These are phyloP conservation scores for Diutina rugosa DNA, from an alignment of 1,139 yeast species.

Conservation along the genomic window DNA sequence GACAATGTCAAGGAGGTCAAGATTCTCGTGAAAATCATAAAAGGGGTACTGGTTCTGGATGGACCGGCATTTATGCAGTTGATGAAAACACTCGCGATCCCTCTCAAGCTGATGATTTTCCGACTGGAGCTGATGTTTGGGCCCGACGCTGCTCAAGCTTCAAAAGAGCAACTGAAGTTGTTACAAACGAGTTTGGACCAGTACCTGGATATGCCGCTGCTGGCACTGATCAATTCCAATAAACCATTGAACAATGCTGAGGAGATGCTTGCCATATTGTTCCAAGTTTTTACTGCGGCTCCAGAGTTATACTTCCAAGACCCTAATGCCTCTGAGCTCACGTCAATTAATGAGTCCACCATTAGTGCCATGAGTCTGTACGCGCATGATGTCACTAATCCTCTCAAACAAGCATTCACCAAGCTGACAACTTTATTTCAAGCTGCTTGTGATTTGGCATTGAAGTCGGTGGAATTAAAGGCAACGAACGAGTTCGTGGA, in stretches of 20 bases:
- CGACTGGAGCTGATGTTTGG: neutral
- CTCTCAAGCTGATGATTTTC: slow-evolving; percentile 1
- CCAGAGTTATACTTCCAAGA: slow-evolving; percentile 16
- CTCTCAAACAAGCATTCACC: neutral
- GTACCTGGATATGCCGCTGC: slow-evolving; percentile 1
- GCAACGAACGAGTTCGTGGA: neutral
- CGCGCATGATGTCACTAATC: slow-evolving; percentile 11
- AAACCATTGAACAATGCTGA: slow-evolving; percentile 10
- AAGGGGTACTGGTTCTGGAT: slow-evolving; percentile 20
- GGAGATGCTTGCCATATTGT: slow-evolving; percentile 23
- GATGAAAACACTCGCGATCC: slow-evolving; percentile 11
- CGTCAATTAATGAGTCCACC: neutral
- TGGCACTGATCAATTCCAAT: neutral
- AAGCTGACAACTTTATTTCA: slow-evolving; percentile 13
- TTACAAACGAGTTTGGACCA: neutral
- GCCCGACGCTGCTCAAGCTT: neutral
- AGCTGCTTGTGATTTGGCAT: slow-evolving; percentile 22
- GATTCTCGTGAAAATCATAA: slow-evolving; percentile 25
- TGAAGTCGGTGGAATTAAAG: slow-evolving; percentile 15
- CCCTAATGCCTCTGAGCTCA: slow-evolving; percentile 7
- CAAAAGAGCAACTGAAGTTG: neutral
- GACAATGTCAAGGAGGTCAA: slow-evolving; percentile 19
- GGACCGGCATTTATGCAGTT: slow-evolving; percentile 10
- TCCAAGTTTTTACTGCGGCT: slow-evolving; percentile 19
- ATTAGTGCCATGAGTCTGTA: slow-evolving; percentile 11